These are phyloP conservation scores for Cercophora newfieldiana DNA, from an alignment of 495 filamentous ascomycete species.

Conservation along the genomic window DNA sequence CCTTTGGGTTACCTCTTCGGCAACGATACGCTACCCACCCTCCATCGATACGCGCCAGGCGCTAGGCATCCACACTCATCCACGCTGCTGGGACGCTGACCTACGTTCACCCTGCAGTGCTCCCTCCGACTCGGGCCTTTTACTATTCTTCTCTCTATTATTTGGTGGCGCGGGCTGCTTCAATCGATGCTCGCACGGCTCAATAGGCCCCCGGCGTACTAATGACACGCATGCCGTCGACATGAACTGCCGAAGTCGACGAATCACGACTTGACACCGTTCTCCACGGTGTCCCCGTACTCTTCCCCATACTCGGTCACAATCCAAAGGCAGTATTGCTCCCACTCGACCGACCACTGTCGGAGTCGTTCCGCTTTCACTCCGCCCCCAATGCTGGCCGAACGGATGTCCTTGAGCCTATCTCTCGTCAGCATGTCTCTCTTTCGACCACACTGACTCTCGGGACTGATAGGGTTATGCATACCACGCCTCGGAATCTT, in stretches of 20 bases:
- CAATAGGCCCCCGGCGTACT: neutral
- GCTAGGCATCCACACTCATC: neutral
- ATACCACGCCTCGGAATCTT: slow-evolving; percentile 63
- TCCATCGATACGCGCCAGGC: neutral
- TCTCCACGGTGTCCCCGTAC: neutral
- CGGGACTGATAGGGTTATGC: too few species aligned
- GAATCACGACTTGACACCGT: neutral
- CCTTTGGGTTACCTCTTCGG: neutral
- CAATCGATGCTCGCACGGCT: neutral
- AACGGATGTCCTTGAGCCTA: slow-evolving; percentile 65
- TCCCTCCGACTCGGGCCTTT: neutral
- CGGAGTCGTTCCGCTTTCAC: slow-evolving; percentile 68
- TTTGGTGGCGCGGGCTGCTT: neutral
- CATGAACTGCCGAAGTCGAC: neutral
- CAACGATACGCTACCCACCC: neutral
- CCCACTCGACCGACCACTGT: slow-evolving; percentile 79
- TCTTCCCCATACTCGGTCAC: slow-evolving; percentile 71
- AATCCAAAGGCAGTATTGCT: slow-evolving; percentile 89
- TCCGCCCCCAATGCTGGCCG: slow-evolving; percentile 72
- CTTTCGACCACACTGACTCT: neutral
- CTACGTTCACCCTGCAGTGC: neutral
- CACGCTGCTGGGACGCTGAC: neutral
- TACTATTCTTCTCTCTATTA: neutral
- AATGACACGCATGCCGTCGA: neutral
- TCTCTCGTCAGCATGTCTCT: slow-evolving; percentile 8